phyloP scores from a whole-genome alignment of 768 basidiomycete species.

The Chalciporus chontae region DNA sequence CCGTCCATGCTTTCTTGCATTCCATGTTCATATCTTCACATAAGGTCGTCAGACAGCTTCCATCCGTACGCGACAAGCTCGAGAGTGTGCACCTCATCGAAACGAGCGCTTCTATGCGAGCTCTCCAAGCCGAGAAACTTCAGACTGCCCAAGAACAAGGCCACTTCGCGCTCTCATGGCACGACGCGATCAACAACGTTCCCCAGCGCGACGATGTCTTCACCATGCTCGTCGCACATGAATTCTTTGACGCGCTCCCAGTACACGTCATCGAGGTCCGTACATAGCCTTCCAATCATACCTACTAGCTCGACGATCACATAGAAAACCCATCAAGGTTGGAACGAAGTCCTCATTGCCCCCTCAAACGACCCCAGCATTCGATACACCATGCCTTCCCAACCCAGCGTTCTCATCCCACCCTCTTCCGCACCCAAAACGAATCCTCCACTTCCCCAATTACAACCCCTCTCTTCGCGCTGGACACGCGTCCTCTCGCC shows the following conservation, averaged over 20 bases:
- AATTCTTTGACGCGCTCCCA: slow-evolving; percentile 96
- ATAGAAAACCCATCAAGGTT: slow-evolving; percentile 76
- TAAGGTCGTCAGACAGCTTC: slow-evolving; percentile 53
- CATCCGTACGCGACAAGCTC: slow-evolving; percentile 31
- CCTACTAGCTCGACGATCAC: no score
- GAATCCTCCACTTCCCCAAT: slow-evolving; percentile 1
- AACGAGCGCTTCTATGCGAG: slow-evolving; percentile 65
- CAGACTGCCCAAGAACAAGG: slow-evolving; percentile 20
- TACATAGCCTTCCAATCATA: not conserved
- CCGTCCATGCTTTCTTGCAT: not conserved
- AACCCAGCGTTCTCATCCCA: slow-evolving; percentile 9
- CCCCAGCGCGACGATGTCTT: slow-evolving; percentile 47
- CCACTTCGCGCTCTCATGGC: slow-evolving; percentile 58
- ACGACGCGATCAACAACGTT: slow-evolving; percentile 69
- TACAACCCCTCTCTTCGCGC: slow-evolving; percentile 24
- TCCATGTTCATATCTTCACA: not conserved
- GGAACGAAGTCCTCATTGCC: slow-evolving; percentile 81
- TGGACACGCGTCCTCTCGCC: slow-evolving; percentile 69
- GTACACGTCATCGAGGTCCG: slow-evolving; percentile 84
- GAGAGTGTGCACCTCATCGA: slow-evolving; percentile 75
- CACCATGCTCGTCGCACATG: slow-evolving; percentile 90
- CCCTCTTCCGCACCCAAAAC: not conserved
- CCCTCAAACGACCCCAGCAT: slow-evolving; percentile 38
- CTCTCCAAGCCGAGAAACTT: slow-evolving; percentile 58
- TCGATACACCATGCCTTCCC: slow-evolving; percentile 22